phyloP scores from a whole-genome alignment of 352 stramenopile genomes.

The Phytophthora capsici region DNA sequence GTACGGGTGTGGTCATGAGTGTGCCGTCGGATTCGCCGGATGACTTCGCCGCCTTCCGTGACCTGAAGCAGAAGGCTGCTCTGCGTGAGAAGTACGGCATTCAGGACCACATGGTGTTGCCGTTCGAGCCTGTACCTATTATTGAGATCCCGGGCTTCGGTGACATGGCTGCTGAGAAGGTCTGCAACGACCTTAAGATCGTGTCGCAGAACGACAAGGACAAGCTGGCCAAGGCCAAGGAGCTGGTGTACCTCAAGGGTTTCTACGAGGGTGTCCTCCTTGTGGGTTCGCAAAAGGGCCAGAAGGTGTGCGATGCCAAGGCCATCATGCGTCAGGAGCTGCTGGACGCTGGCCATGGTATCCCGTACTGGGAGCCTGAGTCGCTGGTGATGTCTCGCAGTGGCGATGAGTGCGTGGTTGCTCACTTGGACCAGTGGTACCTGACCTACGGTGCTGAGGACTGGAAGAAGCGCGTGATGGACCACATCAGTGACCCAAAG shows the following conservation, averaged over 20 bases:
- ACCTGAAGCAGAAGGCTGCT: constrained; percentile 98
- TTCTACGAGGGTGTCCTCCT: constrained; percentile 99
- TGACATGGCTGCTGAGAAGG: constrained; percentile 94
- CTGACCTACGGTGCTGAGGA: constrained; percentile 98
- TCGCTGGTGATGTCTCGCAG: constrained; percentile 96
- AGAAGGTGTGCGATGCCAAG: constrained; percentile 99
- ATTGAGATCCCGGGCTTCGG: constrained; percentile 99
- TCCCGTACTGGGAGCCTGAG: constrained; percentile 99
- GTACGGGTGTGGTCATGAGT: constrained; percentile 99
- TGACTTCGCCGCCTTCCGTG: constrained; percentile 98
- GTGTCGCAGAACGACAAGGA: constrained; percentile 99
- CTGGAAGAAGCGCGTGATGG: constrained; percentile 96
- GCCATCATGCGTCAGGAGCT: constrained; percentile 96
- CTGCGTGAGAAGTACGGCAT: constrained; percentile 99
- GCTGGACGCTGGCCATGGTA: constrained; percentile 92
- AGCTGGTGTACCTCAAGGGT: constrained; percentile 98
- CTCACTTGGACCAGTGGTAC: constrained; percentile 99
- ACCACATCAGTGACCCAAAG: constrained; percentile 94
- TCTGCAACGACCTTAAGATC: constrained; percentile 98
- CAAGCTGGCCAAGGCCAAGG: constrained; percentile 99
- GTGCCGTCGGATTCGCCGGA: constrained; percentile 99
- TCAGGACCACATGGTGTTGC: constrained; percentile 97
- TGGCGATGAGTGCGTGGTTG: constrained; percentile 99
- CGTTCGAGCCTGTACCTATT: constrained; percentile 99
- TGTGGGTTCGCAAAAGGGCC: constrained; percentile 95